Percentiles rank a stretch among this genome's conserved stretches.
These are phyloP conservation scores for Leccinellum rugosiceps DNA, from an alignment of 768 basidiomycete species.

Conservation along the genomic window DNA sequence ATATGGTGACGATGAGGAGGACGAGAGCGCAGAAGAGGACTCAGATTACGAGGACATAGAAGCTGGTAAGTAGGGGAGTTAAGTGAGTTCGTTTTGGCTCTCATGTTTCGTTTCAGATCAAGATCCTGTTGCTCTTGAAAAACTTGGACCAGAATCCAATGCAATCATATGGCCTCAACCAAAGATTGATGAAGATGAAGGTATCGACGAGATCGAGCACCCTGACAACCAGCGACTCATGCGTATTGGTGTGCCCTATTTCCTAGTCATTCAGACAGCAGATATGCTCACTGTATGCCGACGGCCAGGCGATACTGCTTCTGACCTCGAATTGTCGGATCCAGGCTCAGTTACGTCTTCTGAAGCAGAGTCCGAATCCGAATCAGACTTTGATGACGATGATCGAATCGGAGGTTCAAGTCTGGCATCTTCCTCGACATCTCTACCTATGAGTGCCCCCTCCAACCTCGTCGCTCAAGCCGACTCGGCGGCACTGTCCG, in stretches of 20 bases:
- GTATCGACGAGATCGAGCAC: conserved; percentile 56
- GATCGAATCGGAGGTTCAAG: conserved; percentile 36
- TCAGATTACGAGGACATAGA: conserved; percentile 70
- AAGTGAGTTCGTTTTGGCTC: not conserved
- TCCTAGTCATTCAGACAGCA: not conserved
- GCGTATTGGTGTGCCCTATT: conserved; percentile 56
- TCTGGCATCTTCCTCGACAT: conserved; percentile 46
- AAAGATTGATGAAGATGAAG: conserved; percentile 58
- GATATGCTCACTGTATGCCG: conserved; percentile 1
- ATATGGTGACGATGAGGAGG: conserved; percentile 28
- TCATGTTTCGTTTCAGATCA: conserved; percentile 40
- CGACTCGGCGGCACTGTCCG: conserved; percentile 50
- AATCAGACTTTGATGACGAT: conserved; percentile 39
- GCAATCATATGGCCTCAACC: conserved; percentile 80
- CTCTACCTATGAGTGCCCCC: conserved; percentile 40
- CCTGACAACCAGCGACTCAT: conserved; percentile 72
- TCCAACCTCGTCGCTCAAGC: conserved; percentile 37
- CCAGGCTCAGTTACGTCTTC: conserved; percentile 52
- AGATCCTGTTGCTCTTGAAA: conserved; percentile 37
- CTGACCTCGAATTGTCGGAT: conserved; percentile 63
- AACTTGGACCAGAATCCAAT: conserved; percentile 68
- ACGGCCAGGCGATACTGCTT: conserved; percentile 50
- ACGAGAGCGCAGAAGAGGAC: conserved; percentile 35
- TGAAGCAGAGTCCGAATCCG: conserved; percentile 43
- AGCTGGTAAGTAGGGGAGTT: conserved; percentile 46